Base-by-base conservation (phyloP, 208 protist genomes). In the Porcisia deanei region DNA sequence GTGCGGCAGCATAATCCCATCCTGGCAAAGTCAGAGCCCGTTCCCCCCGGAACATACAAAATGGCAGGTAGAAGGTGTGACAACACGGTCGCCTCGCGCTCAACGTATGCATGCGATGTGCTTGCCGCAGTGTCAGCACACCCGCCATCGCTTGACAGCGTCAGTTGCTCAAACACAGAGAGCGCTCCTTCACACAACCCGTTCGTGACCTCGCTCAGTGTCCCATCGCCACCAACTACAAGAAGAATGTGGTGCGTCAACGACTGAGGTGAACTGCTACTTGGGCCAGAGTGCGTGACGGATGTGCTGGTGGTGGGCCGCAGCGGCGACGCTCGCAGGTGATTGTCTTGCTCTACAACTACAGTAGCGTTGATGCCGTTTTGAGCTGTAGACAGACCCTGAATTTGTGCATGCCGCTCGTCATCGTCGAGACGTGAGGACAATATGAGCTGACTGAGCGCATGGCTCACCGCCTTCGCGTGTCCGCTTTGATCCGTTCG, bases 201-300 rank as follows among this genome's bases (percentile, higher is more conserved):
- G 60, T 96, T 92, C 5, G 93, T 85, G 6, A 87, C 90, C 39
- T 96, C 92, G 79, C 87, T 92, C 34, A 96, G 79, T 7, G 90
- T 94, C 22, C 92, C 92, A 61, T 96, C 92, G 45, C 92, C 92
- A 58, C 92, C 92, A 39, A 95, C 80, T 12, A 85, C 55, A 14
- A 88, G 79, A 45, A 96, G 75, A 6, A 96, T 25, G 75, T 91
- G 80, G 22, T 45, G 69, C 20, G 53, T 49, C 4, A n/a, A 22
- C 53, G 34, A 25, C 16, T 25, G 53, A 18, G 16, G n/a, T 52
- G 43, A 6, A 20, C 30, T 71, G 30, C 66, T 71, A 12, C 47
- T 59, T 37, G 16, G 5, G 34, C 59, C 3, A 3, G 14, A 14
- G 25, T 37, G 16, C 3, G 37, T 68, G 41, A 22, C 18, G 63